Evolutionary conservation across 2,329 filamentous ascomycete species (phyloP).

Genomic region (Cercospora berteroae): DNA sequence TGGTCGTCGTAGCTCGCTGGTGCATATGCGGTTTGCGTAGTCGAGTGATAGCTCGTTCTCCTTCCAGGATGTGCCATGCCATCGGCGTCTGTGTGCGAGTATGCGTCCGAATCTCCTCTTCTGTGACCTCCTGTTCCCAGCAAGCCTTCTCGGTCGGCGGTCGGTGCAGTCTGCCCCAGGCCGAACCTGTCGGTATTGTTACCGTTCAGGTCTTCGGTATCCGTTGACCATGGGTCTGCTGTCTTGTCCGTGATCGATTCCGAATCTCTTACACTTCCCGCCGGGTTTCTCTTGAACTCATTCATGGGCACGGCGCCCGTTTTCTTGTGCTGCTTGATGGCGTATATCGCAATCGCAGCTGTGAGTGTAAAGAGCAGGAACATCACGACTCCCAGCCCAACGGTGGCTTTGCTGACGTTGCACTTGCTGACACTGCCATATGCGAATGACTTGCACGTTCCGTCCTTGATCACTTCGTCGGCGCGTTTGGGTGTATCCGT

Average conservation of each 20-base stretch:
- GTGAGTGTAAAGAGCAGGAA: constrained; percentile 57
- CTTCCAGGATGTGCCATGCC: constrained; percentile 24
- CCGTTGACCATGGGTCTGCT: constrained; percentile 47
- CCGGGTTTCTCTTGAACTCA: constrained; percentile 42
- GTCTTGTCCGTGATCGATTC: constrained; percentile 40
- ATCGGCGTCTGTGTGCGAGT: constrained; percentile 12
- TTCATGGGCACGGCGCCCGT: constrained; percentile 53
- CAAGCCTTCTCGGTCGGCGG: constrained; percentile 19
- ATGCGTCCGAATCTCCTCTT: constrained; percentile 13
- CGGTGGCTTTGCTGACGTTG: constrained; percentile 55
- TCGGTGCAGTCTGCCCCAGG: constrained; percentile 14
- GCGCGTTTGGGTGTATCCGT: constrained; percentile 19
- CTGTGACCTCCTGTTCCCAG: constrained; percentile 14
- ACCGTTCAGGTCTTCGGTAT: constrained; percentile 39
- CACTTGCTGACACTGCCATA: constrained; percentile 58
- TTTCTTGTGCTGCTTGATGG: constrained; percentile 56
- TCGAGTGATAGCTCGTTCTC: constrained; percentile 20
- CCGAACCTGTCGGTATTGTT: constrained; percentile 16
- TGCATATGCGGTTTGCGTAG: constrained; percentile 13
- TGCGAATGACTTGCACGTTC: constrained; percentile 55
- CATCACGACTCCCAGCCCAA: constrained; percentile 57
- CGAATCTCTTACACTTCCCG: constrained; percentile 20
- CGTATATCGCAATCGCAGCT: constrained; percentile 54
- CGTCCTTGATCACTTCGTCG: constrained; percentile 32
- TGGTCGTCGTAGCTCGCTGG: constrained; percentile 19